Conservation (phyloP, 192 early-diverging fungal species). For the Polychytrium aggregatum region DNA sequence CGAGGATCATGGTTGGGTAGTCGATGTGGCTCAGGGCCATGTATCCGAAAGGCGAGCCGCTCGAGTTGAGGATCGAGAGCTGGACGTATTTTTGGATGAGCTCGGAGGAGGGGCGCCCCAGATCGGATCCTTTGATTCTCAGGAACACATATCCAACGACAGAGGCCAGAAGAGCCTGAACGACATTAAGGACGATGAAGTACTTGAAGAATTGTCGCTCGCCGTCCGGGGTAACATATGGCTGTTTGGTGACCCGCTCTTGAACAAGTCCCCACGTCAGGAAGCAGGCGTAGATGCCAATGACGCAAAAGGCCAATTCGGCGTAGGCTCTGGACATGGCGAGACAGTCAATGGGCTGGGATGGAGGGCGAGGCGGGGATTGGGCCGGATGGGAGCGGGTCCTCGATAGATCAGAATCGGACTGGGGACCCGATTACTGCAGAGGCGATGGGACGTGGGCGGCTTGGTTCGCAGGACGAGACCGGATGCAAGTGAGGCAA, state of each 20-base stretch:
- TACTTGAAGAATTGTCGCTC: slow-evolving; percentile 74
- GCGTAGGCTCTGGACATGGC: slow-evolving; percentile 2
- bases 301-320: slow-evolving; percentile 55
- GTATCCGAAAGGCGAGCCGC: slow-evolving; percentile 87
- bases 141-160: slow-evolving; percentile 68
- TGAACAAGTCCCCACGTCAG: slow-evolving; percentile 92
- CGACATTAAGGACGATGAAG: slow-evolving; percentile 83
- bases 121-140: slow-evolving; percentile 25
- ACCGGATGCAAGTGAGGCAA: too few relatives aligned
- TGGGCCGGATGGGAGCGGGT: too few relatives aligned
- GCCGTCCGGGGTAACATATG: slow-evolving; percentile 62
- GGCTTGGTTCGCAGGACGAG: too few relatives aligned
- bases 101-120: slow-evolving; percentile 16
- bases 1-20: slow-evolving; percentile 94
- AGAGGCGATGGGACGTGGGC: too few relatives aligned
- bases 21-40: slow-evolving; percentile 86
- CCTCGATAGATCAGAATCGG: too few relatives aligned
- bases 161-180: slow-evolving; percentile 72
- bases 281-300: slow-evolving; percentile 90
- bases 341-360: too few relatives aligned
- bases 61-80: slow-evolving; percentile 61
- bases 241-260: slow-evolving; percentile 78
- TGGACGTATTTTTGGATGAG: slow-evolving; percentile 58
- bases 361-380: too few relatives aligned
- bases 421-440: too few relatives aligned